Percentiles rank a stretch among this genome's conserved stretches.
Conservation (phyloP, 768 basidiomycete species). For the Mycena belliarum region DNA sequence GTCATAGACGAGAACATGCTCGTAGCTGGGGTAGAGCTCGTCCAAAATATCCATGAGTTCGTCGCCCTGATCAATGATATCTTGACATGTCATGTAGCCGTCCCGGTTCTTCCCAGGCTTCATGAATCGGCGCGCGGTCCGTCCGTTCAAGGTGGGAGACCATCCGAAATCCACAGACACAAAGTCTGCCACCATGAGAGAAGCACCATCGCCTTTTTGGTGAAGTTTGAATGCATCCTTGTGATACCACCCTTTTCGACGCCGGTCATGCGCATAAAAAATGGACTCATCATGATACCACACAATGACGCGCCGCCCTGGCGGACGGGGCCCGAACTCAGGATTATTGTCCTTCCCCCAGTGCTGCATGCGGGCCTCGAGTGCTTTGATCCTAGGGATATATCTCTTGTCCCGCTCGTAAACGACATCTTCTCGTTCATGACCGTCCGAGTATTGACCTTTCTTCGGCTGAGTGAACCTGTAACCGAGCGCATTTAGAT, state of each 20-base stretch:
- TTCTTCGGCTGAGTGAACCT: background rate
- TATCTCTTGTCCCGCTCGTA: slow-evolving; percentile 8
- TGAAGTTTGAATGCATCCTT: background rate
- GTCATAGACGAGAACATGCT: background rate
- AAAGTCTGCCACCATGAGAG: slow-evolving; percentile 1
- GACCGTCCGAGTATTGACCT: background rate
- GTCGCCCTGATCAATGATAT: background rate
- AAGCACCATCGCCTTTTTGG: background rate
- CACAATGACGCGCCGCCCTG: slow-evolving; percentile 12
- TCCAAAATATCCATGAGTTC: background rate
- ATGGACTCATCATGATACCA: slow-evolving; percentile 34
- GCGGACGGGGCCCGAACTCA: background rate
- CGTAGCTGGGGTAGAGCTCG: background rate
- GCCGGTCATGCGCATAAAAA: slow-evolving; percentile 35
- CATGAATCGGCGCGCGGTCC: background rate
- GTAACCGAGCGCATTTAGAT: background rate
- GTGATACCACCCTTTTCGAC: slow-evolving; percentile 26
- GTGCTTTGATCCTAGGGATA: slow-evolving; percentile 6
- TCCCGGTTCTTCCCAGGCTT: background rate
- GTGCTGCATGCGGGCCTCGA: slow-evolving; percentile 3
- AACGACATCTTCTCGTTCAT: background rate
- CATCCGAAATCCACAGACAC: slow-evolving; percentile 2
- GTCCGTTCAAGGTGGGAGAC: background rate
- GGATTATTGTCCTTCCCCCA: slow-evolving; percentile 2
- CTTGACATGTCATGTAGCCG: background rate